A percentile compares a stretch with the other conserved stretches of the same genome.
Evolutionary conservation across 768 basidiomycete species (phyloP).

Genomic region (Termitomyces eurrhizus): DNA sequence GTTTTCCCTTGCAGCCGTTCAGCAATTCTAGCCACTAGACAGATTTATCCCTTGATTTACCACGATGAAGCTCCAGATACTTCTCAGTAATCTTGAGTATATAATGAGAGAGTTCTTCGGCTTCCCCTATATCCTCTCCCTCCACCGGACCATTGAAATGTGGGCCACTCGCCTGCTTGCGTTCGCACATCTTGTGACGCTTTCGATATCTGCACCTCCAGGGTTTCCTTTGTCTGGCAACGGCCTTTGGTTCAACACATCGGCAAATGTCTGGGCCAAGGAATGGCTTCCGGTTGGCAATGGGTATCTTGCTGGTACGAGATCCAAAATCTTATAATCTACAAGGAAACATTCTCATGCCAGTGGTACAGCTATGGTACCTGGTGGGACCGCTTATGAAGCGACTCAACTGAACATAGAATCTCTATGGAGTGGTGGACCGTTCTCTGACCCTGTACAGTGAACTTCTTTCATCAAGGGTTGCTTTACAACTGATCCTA

Average conservation of each 20-base stretch:
- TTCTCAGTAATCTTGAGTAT: slow-evolving; percentile 9
- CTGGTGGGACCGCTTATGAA: slow-evolving; percentile 59
- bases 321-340: not conserved
- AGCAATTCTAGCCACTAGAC: not conserved
- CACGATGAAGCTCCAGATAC: slow-evolving; percentile 18
- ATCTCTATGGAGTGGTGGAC: slow-evolving; percentile 73
- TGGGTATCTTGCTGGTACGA: slow-evolving; percentile 61
- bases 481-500: not conserved
- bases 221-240: slow-evolving; percentile 73
- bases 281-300: slow-evolving; percentile 72
- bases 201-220: slow-evolving; percentile 25
- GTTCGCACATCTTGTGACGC: slow-evolving; percentile 18
- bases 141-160: slow-evolving; percentile 17
- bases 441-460: slow-evolving; percentile 60
- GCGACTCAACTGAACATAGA: slow-evolving; percentile 70
- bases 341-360: not conserved
- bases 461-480: not conserved
- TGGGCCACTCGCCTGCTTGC: slow-evolving; percentile 22
- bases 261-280: slow-evolving; percentile 51
- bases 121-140: slow-evolving; percentile 9
- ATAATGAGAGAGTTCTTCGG: slow-evolving; percentile 15
- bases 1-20: slow-evolving; percentile 5
- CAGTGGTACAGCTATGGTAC: slow-evolving; percentile 49
- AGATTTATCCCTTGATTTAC: slow-evolving; percentile 4
- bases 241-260: slow-evolving; percentile 63